A percentile compares a stretch with the other conserved stretches of the same genome.
phyloP scores from a whole-genome alignment of 225 moss, liverwort and hornwort species.

The Bryoerythrophyllum caledonicum region DNA sequence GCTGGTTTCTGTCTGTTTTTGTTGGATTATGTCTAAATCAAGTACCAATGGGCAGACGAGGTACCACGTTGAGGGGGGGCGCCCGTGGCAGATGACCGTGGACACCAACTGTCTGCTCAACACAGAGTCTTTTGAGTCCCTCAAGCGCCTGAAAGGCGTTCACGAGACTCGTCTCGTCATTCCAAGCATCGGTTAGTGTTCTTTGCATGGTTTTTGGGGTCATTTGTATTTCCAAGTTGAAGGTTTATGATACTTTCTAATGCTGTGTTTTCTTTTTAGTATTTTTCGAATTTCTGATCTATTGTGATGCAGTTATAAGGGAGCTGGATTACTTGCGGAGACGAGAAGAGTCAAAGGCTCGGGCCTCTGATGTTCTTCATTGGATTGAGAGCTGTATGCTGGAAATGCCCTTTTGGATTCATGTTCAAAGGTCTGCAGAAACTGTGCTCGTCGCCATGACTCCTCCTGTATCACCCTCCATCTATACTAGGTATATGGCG shows the following conservation, averaged over 20 bases:
- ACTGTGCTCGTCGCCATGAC: constrained; percentile 57
- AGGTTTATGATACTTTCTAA: not conserved
- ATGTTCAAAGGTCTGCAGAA: constrained; percentile 82
- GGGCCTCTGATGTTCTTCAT: constrained; percentile 56
- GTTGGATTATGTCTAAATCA: constrained; percentile 21
- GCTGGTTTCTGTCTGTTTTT: not conserved
- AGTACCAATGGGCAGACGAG: constrained; percentile 33
- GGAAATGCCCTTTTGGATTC: constrained; percentile 71
- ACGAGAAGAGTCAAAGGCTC: constrained; percentile 30
- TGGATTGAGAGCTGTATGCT: constrained; percentile 88
- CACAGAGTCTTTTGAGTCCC: constrained; percentile 52
- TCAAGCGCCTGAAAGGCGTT: constrained; percentile 81
- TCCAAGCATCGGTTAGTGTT: constrained; percentile 66
- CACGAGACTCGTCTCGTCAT: constrained; percentile 76
- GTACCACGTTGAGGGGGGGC: constrained; percentile 43
- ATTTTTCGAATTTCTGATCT: not conserved
- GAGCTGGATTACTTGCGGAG: constrained; percentile 74
- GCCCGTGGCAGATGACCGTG: constrained; percentile 79
- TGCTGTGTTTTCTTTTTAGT: not conserved
- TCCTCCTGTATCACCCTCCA: constrained; percentile 66
- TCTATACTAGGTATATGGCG: constrained; percentile 30
- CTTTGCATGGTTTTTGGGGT: not conserved
- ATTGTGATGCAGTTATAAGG: constrained; percentile 65
- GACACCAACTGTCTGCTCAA: constrained; percentile 75
- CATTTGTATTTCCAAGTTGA: not conserved